phyloP scores from a whole-genome alignment of 148 eudicot species.

The Rhododendron henanense region DNA sequence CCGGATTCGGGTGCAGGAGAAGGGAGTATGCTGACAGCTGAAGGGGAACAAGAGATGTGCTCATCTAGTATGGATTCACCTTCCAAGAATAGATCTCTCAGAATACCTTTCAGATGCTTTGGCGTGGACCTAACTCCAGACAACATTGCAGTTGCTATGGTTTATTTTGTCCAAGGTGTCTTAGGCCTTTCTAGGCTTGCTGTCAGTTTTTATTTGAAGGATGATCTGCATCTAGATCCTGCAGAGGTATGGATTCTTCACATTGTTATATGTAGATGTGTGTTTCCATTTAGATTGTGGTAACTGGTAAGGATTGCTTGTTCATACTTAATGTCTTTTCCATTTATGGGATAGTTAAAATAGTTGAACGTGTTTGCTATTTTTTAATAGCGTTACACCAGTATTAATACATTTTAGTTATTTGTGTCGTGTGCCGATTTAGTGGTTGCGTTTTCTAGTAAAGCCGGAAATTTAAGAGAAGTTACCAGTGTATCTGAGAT shows the following conservation, averaged over 20 bases:
- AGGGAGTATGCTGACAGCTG: constrained; percentile 37
- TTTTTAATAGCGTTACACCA: background rate
- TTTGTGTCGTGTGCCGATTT: background rate
- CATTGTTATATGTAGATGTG: background rate
- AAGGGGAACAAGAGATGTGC: constrained; percentile 36
- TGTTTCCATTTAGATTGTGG: background rate
- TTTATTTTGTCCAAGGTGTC: constrained; percentile 98
- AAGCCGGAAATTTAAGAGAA: background rate
- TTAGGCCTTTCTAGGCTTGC: constrained; percentile 94
- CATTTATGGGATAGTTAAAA: background rate
- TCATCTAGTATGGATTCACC: constrained; percentile 36
- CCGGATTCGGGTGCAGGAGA: constrained; percentile 40
- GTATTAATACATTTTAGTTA: background rate
- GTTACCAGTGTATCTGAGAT: background rate
- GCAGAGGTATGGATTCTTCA: constrained; percentile 66
- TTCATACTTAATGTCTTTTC: background rate
- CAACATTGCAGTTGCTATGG: constrained; percentile 95
- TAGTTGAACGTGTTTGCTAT: background rate
- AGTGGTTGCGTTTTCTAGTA: background rate
- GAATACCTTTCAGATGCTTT: constrained; percentile 44
- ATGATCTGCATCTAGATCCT: constrained; percentile 95
- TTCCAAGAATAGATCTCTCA: constrained; percentile 37
- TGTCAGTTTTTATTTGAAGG: constrained; percentile 93
- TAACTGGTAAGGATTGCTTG: background rate
- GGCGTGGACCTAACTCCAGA: constrained; percentile 96